phyloP scores from a whole-genome alignment of 1,284 basidiomycete genomes.

The Fomitopsis pinicola region DNA sequence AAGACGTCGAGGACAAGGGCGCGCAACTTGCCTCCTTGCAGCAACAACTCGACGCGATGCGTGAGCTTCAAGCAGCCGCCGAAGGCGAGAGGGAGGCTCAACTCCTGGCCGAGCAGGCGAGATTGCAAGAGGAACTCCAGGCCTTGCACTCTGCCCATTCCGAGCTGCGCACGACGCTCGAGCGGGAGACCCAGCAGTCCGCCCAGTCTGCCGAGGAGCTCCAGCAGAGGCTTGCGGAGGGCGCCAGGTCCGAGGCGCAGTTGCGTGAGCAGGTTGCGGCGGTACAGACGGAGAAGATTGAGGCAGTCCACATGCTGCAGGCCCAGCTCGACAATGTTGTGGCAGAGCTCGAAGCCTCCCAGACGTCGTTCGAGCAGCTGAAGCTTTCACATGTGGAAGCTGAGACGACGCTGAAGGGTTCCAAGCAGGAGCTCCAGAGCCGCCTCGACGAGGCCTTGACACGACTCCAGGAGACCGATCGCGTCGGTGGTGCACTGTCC shows the following conservation, averaged over 20 bases:
- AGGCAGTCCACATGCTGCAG: slow-evolving; percentile 35
- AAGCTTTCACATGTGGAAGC: slow-evolving; percentile 15
- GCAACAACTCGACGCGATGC: slow-evolving; percentile 18
- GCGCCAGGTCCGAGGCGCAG: slow-evolving; percentile 13
- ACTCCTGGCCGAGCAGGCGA: slow-evolving; percentile 16
- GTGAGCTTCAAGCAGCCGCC: slow-evolving; percentile 13
- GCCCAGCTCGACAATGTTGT: slow-evolving; percentile 30
- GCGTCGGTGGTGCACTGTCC: slow-evolving; percentile 17
- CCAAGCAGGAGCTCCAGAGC: slow-evolving; percentile 20
- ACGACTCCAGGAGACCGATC: slow-evolving; percentile 15
- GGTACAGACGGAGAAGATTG: slow-evolving; percentile 34
- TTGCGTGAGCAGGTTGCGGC: slow-evolving; percentile 27
- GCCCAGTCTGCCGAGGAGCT: slow-evolving; percentile 17
- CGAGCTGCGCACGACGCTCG: slow-evolving; percentile 15
- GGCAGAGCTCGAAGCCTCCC: slow-evolving; percentile 31
- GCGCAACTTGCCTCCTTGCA: slow-evolving; percentile 25
- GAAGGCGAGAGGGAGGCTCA: slow-evolving; percentile 11
- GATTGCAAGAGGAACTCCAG: slow-evolving; percentile 26
- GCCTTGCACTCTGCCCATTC: slow-evolving; percentile 18
- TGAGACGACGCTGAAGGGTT: slow-evolving; percentile 15
- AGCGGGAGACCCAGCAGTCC: slow-evolving; percentile 21
- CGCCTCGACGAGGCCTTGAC: slow-evolving; percentile 20
- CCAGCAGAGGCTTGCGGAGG: slow-evolving; percentile 12
- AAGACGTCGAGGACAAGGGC: slow-evolving; percentile 1
- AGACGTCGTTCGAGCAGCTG: slow-evolving; percentile 24